Evolutionary conservation across 805 yeast genomes (phyloP).

Genomic region (Cyberlindnera euphorbiae): DNA sequence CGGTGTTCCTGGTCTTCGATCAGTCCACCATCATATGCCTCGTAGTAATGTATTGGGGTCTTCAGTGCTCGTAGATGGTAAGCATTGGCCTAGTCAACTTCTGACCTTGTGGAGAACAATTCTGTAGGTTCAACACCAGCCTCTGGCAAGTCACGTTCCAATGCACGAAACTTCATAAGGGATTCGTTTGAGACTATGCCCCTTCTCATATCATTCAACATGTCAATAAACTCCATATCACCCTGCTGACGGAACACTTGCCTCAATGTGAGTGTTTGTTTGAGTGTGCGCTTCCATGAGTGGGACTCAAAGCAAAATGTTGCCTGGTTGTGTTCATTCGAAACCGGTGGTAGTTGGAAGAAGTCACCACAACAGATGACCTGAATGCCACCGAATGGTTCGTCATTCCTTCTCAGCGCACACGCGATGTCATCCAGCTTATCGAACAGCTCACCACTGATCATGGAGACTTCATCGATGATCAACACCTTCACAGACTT

Average conservation of each 20-base stretch:
- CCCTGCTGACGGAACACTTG: slow-evolving; percentile 76
- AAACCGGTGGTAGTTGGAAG: slow-evolving; percentile 76
- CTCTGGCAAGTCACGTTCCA: slow-evolving; percentile 47
- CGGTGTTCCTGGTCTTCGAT: slow-evolving; percentile 36
- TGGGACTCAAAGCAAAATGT: slow-evolving; percentile 61
- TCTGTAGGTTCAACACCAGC: slow-evolving; percentile 71
- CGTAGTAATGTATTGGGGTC: slow-evolving; percentile 39
- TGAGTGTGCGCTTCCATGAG: slow-evolving; percentile 57
- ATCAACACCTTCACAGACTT: slow-evolving; percentile 49
- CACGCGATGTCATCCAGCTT: slow-evolving; percentile 60
- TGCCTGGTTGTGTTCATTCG: slow-evolving; percentile 24
- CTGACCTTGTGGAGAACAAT: slow-evolving; percentile 65
- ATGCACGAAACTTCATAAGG: slow-evolving; percentile 41
- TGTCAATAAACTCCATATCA: slow-evolving; percentile 61
- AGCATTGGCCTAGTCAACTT: slow-evolving; percentile 64
- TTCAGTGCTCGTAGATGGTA: slow-evolving; percentile 42
- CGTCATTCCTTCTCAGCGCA: slow-evolving; percentile 36
- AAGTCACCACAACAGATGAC: slow-evolving; percentile 76
- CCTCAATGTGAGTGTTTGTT: slow-evolving; percentile 51
- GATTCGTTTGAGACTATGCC: slow-evolving; percentile 52
- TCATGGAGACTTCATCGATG: slow-evolving; percentile 79
- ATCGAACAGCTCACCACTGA: slow-evolving; percentile 63
- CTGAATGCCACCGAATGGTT: slow-evolving; percentile 81
- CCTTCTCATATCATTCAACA: slow-evolving; percentile 70
- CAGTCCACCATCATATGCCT: slow-evolving; percentile 53